Percentiles rank a stretch among this genome's conserved stretches.
phyloP scores from a whole-genome alignment of 805 yeast species.

The Myxozyma udenii region DNA sequence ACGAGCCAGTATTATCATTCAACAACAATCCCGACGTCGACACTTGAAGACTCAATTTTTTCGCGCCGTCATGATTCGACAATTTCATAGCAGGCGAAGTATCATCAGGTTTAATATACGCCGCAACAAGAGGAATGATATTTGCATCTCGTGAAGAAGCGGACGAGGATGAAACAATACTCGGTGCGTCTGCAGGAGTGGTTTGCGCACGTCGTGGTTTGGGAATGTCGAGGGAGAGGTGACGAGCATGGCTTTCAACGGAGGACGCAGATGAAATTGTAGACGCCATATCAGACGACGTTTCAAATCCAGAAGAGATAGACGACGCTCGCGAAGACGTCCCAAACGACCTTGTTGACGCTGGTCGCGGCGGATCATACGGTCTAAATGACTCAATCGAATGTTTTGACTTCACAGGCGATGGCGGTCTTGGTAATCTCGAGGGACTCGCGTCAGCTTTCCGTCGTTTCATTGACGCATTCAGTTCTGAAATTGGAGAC shows the following conservation, averaged over 20 bases:
- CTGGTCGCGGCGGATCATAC: not conserved
- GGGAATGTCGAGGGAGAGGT: not conserved
- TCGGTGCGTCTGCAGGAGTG: not conserved
- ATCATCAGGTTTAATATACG: conserved; percentile 21
- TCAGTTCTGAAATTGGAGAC: not conserved
- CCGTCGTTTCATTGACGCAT: not conserved
- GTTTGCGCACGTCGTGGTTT: not conserved
- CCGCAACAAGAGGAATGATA: conserved; percentile 13
- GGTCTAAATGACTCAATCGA: conserved; percentile 6
- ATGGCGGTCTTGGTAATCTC: not conserved
- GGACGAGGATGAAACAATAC: not conserved
- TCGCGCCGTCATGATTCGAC: conserved; percentile 2
- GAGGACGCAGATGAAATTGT: not conserved
- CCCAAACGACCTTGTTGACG: not conserved
- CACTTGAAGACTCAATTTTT: conserved; percentile 12
- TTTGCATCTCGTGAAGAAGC: conserved; percentile 17
- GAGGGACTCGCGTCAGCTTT: not conserved
- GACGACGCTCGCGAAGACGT: not conserved
- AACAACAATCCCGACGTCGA: conserved; percentile 18
- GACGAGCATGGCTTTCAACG: not conserved
- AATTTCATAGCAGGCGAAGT: conserved; percentile 4
- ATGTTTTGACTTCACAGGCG: not conserved
- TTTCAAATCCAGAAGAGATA: not conserved
- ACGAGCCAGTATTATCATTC: conserved; percentile 13
- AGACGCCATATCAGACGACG: conserved; percentile 1